Evolutionary conservation across 129 eudicot species (phyloP), one percentile per base, ranked within the genome.

Genomic region (Helianthus tuberosus): DNA sequence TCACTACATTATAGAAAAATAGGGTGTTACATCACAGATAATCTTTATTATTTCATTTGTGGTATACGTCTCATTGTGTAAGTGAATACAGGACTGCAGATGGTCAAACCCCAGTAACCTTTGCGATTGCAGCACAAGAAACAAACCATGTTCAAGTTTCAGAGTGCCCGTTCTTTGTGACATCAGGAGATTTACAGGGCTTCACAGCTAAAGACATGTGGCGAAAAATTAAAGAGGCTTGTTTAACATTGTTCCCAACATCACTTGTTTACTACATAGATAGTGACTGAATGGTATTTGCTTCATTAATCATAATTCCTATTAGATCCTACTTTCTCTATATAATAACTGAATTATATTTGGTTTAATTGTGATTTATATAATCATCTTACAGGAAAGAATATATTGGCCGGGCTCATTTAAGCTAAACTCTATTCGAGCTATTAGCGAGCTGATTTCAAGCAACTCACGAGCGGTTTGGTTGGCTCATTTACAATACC

Each of bases 141-240:
- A 90, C 92, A 17, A 69, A 82, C 51, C 88, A 68, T 55, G 97
- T 94, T 69, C 87, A 41, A 47, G 85, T 94, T 72, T 90, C 97
- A 32, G 96, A 86, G 82, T 94, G 98, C 77, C 98, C 91, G 9
- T 87, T 83, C 16, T 94, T 94, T 76, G 82, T 90, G 43, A 68
- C 80, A 78, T 90, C 96, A 76, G 98, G 97, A 67, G 87, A 88
- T 68, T 75, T 89, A 13, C 53, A 89, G 66, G 96, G 96, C 29
- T 75, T 86, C 69, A 82, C 97, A 81, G 98, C 98, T 55, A 79
- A 88, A 81, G 96, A 90, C 75, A 86, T 88, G 89, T 94, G 98
- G 98, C 53, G 69, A 58, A 90, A 88, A 85, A 80, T 94, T 54
- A 94, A 88, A 87, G 89, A 94, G 98, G 98, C 90, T 71, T 55